Percentiles rank a stretch among this genome's conserved stretches.
Conservation (phyloP, 176 grass and related monocot genomes). For the Aechmea fasciata region DNA sequence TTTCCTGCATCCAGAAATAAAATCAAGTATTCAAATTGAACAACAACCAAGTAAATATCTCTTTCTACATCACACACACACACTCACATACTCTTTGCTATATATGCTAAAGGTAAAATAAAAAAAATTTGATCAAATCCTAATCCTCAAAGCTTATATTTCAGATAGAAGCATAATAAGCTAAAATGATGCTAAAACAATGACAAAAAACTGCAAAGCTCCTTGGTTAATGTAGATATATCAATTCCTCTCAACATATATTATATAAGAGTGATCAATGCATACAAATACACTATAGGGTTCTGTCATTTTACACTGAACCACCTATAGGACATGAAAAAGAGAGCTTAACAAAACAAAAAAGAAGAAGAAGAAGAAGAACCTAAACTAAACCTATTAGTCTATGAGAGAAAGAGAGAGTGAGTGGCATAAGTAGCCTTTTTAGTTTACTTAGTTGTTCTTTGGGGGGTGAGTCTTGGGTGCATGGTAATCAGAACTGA, state of each 20-base stretch:
- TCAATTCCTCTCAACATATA: conserved; percentile 1
- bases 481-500: conserved; percentile 17
- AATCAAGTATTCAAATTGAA: background rate
- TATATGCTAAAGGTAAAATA: background rate
- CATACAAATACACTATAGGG: conserved; percentile 13
- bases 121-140: background rate
- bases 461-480: conserved; percentile 24
- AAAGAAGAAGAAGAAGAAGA: background rate
- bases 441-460: conserved; percentile 9
- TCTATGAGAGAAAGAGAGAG: background rate
- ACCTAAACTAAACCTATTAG: background rate
- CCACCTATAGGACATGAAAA: background rate
- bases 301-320: conserved; percentile 8
- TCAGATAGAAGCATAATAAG: background rate
- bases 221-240: background rate
- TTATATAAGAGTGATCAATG: background rate
- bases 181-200: background rate
- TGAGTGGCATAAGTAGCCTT: background rate
- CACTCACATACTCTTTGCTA: background rate
- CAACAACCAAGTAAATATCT: background rate
- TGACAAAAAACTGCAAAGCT: background rate
- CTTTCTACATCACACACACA: background rate
- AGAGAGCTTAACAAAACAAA: too few species aligned
- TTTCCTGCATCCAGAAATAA: conserved; percentile 15
- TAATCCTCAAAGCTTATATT: background rate